phyloP scores from a whole-genome alignment of 352 stramenopile genomes.

The Saprolegnia parasitica region DNA sequence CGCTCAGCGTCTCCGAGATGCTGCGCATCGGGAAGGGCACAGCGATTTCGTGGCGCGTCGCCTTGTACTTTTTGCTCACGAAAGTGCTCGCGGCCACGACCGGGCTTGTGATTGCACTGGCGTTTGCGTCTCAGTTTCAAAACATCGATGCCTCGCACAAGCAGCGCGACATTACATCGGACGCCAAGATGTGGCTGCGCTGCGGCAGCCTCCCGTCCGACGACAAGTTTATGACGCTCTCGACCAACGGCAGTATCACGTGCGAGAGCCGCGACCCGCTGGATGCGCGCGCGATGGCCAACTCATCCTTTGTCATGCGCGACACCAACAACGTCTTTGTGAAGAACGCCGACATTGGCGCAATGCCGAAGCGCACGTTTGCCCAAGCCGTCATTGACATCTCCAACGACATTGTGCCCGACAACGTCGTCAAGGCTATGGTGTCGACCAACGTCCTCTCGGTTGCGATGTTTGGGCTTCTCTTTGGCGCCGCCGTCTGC shows the following conservation, averaged over 20 bases:
- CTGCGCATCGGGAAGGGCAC: slow-evolving; percentile 51
- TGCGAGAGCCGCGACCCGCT: slow-evolving; percentile 45
- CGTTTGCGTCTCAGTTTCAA: slow-evolving; percentile 38
- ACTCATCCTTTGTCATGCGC: slow-evolving; percentile 6
- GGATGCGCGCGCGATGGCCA: background rate
- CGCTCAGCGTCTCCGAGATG: slow-evolving; percentile 58
- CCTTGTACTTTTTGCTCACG: slow-evolving; percentile 33
- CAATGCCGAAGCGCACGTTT: slow-evolving; percentile 39
- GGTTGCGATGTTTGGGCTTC: slow-evolving; percentile 69
- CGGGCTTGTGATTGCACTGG: slow-evolving; percentile 43
- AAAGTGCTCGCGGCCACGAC: slow-evolving; percentile 43
- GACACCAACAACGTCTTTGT: slow-evolving; percentile 45
- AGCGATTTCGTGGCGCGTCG: slow-evolving; percentile 46
- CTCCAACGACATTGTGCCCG: slow-evolving; percentile 54
- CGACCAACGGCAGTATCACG: slow-evolving; percentile 36
- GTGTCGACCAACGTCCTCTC: slow-evolving; percentile 54
- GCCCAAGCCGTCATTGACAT: slow-evolving; percentile 69
- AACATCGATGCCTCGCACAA: slow-evolving; percentile 24
- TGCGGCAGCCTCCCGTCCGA: slow-evolving; percentile 30
- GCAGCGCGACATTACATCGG: slow-evolving; percentile 27
- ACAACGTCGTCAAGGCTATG: slow-evolving; percentile 68
- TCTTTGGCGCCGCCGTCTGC: slow-evolving; percentile 60
- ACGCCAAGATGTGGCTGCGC: slow-evolving; percentile 37
- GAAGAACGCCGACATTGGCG: slow-evolving; percentile 37
- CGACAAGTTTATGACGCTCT: slow-evolving; percentile 41